A percentile compares a stretch with the other conserved stretches of the same genome.
Conservation (phyloP, 768 basidiomycete species). For the Naganishia antarctica region DNA sequence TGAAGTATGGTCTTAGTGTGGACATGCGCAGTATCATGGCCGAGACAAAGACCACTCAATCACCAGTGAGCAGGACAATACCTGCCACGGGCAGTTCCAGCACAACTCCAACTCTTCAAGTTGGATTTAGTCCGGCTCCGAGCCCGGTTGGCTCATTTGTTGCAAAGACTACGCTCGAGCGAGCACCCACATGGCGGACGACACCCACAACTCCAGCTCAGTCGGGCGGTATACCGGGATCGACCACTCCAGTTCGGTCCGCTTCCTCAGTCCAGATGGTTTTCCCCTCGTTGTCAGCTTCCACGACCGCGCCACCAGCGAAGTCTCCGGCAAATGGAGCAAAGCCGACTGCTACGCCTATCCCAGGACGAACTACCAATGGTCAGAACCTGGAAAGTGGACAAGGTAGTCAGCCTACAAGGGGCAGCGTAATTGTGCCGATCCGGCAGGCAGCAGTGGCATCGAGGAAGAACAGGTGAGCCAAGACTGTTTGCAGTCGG, state of each 20-base stretch:
- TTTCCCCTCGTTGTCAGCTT: background rate
- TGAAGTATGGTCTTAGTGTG: conserved; percentile 53
- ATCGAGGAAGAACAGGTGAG: conserved; percentile 33
- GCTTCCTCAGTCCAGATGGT: background rate
- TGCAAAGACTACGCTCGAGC: conserved; percentile 2
- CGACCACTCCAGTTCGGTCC: background rate
- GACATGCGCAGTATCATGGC: conserved; percentile 85
- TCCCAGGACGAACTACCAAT: background rate
- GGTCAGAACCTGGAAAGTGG: background rate
- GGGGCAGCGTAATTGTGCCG: conserved; percentile 31
- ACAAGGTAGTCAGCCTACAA: conserved; percentile 18
- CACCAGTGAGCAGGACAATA: background rate
- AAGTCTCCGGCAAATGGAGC: background rate
- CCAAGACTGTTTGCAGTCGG: conserved; percentile 20
- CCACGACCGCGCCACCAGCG: background rate
- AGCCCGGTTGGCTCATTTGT: conserved; percentile 10
- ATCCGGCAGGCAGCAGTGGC: conserved; percentile 29
- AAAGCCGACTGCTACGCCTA: background rate
- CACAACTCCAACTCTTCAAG: conserved; percentile 2
- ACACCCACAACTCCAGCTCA: conserved; percentile 4
- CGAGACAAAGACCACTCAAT: conserved; percentile 56
- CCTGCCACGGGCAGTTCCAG: conserved; percentile 11
- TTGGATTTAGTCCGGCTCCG: conserved; percentile 8
- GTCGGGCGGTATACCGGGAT: background rate
- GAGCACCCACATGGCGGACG: conserved; percentile 13